Base-by-base conservation (phyloP, 345 rosid species). In the Erysimum cheiranthoides region DNA sequence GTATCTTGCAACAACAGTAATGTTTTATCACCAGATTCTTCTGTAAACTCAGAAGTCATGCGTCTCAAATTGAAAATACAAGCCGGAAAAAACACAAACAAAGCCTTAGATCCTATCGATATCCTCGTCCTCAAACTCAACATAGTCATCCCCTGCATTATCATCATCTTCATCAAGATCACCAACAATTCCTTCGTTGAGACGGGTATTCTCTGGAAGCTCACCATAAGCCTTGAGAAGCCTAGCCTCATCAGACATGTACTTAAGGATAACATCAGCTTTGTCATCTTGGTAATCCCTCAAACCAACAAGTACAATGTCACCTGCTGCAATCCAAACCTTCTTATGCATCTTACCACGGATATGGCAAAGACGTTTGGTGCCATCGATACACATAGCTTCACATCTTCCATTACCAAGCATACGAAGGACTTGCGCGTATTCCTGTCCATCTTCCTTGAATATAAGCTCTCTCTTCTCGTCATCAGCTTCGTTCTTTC, bases 311-410 rank as follows among this genome's bases (percentile, higher is more conserved):
- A 90, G 93, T 8, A 90, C 81, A 13, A 90, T 87, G 70, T 90
- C 93, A 46, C 96, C 93, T 2, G 92, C 93, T 13, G 92, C 93
- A 17, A 90, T 90, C 96, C 93, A 90, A 47, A 90, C 96, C 79
- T 90, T 90, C 82, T 89, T 89, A 75, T 89, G 93, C 93, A 89
- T 89, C 89, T 89, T 89, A 14, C 93, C 93, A 36, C 93, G 90
- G 76, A 89, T 89, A 57, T 89, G 93, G 73, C 93, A 86, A 7
- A 87, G 85, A 25, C 93, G 86, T 68, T 86, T 86, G 28, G 77
- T 80, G 4, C 89, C 89, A 45, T 89, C 93, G 9, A 86, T 89
- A 66, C 93, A 89, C 85, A 68, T 85, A 38, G 91, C 85, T 65
- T 89, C 93, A 21, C 91, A 89, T 21, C 91, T 84, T 18, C 93